These are phyloP conservation scores for Gastrodia elata DNA, from an alignment of 106 monocot genomes.

Conservation along the genomic window DNA sequence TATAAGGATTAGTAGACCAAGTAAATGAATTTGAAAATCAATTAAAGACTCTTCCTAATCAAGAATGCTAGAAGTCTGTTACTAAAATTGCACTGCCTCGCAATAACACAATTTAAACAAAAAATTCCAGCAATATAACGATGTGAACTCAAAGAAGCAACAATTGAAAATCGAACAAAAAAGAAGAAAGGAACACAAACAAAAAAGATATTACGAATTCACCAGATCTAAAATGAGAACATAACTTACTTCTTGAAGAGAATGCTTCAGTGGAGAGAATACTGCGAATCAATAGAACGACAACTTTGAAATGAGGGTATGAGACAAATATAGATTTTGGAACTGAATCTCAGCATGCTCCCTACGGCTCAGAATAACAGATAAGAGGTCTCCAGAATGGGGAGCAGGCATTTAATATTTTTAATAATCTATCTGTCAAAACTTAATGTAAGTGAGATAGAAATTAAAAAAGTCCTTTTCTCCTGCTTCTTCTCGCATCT, in stretches of 20 bases:
- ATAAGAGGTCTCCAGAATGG: too few species aligned
- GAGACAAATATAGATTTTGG: neutral
- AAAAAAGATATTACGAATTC: neutral
- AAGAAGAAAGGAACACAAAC: neutral
- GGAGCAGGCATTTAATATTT: too few species aligned
- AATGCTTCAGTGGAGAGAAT: neutral
- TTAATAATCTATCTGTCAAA: too few species aligned
- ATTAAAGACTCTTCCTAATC: neutral
- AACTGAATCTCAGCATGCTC: constrained; percentile 5
- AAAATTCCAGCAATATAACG: neutral
- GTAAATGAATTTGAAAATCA: neutral
- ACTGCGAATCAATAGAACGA: neutral
- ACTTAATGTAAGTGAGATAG: too few species aligned
- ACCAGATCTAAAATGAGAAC: neutral
- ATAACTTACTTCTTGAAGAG: neutral
- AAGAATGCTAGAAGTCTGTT: neutral
- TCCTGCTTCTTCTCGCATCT: too few species aligned
- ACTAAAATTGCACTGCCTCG: neutral
- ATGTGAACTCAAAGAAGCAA: neutral
- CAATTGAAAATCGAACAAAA: neutral
- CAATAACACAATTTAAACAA: neutral
- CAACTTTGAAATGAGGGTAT: neutral
- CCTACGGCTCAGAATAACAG: too few species aligned
- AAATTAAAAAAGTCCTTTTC: too few species aligned
- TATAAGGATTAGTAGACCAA: neutral